Evolutionary conservation across 768 basidiomycete genomes (phyloP).

Genomic region (Lentinula edodes): DNA sequence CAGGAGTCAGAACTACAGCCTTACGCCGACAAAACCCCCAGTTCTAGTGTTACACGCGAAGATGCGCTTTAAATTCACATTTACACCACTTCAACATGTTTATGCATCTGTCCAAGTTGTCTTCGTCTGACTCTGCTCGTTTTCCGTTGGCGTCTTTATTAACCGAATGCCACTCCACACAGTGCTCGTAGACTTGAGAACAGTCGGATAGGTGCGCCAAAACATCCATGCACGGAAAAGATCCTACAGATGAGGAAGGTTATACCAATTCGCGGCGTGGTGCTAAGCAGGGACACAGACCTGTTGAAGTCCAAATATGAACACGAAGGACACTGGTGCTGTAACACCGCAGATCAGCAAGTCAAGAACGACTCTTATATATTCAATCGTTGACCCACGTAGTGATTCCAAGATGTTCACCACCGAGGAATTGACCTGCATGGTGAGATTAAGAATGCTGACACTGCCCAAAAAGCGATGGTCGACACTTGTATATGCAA

Average conservation of each 20-base stretch:
- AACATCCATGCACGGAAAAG: conserved; percentile 4
- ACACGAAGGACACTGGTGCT: conserved; percentile 9
- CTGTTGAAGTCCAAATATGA: conserved; percentile 10
- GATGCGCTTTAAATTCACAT: no score
- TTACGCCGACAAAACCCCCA: no score
- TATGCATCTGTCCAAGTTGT: no score
- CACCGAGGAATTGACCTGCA: not conserved
- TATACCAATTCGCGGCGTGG: not conserved
- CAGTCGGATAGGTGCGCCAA: not conserved
- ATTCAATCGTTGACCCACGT: not conserved
- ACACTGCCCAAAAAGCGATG: not conserved
- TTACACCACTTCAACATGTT: no score
- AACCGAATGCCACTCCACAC: not conserved
- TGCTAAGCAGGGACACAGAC: not conserved
- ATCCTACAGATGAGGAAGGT: not conserved
- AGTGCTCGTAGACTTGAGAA: not conserved
- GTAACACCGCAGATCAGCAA: not conserved
- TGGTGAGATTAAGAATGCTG: not conserved
- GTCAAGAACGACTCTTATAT: no score
- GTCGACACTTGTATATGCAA: no score
- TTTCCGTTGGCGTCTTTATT: not conserved
- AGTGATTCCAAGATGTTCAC: conserved; percentile 5
- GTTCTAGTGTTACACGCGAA: no score
- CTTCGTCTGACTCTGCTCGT: not conserved
- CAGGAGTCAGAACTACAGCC: no score